Evolutionary conservation across 2,329 filamentous ascomycete genomes (phyloP).

Genomic region (Amauroascus verrucosus): DNA sequence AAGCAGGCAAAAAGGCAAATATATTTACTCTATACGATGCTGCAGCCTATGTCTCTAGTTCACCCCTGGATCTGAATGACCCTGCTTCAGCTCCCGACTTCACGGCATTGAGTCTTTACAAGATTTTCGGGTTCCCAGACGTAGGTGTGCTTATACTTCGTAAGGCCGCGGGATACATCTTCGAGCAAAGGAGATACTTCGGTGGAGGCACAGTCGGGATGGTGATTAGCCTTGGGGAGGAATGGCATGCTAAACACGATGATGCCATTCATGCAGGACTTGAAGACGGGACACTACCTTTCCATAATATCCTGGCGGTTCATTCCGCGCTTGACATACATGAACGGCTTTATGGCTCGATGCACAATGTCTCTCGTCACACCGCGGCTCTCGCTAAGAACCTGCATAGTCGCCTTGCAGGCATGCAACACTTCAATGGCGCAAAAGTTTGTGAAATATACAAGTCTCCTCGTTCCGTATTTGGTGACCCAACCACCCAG

Average conservation of each 20-base stretch:
- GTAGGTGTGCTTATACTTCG: conserved; percentile 75
- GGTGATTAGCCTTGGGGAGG: conserved; percentile 64
- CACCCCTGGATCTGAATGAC: conserved; percentile 60
- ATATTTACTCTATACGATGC: conserved; percentile 70
- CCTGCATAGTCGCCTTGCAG: conserved; percentile 49
- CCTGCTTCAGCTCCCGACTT: conserved; percentile 63
- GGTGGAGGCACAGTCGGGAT: conserved; percentile 91
- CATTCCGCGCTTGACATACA: conserved; percentile 64
- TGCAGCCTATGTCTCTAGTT: conserved; percentile 68
- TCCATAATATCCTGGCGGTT: conserved; percentile 81
- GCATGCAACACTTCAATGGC: conserved; percentile 60
- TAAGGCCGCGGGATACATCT: conserved; percentile 54
- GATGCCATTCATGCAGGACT: conserved; percentile 65
- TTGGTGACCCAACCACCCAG: conserved; percentile 38
- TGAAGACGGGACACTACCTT: conserved; percentile 83
- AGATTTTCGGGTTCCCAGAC: conserved; percentile 96
- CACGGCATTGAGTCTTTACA: conserved; percentile 79
- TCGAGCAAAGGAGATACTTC: conserved; percentile 67
- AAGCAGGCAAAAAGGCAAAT: conserved; percentile 24
- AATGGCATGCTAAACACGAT: conserved; percentile 73
- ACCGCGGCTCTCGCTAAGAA: conserved; percentile 53
- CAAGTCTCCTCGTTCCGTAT: conserved; percentile 32
- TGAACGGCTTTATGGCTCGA: conserved; percentile 56
- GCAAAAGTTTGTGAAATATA: conserved; percentile 58
- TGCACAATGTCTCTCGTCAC: conserved; percentile 60